Percentiles rank a stretch among this genome's conserved stretches.
Conservation (phyloP, 768 basidiomycete species). For the Crucibulum laeve region DNA sequence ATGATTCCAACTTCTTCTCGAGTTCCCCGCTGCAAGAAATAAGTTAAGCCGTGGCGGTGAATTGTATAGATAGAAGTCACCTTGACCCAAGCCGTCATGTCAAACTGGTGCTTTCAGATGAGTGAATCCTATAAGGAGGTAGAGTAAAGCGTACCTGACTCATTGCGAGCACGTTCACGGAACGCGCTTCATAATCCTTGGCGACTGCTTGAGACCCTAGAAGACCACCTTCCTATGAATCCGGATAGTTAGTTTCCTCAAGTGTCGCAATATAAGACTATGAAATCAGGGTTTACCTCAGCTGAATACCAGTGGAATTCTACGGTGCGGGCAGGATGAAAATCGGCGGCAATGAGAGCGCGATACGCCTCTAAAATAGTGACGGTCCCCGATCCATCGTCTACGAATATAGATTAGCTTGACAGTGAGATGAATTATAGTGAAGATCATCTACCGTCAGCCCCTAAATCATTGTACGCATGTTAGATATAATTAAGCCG, state of each 20-base stretch:
- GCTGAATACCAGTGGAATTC: constrained; percentile 88
- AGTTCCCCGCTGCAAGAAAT: constrained; percentile 47
- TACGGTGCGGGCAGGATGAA: constrained; percentile 58
- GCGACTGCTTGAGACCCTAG: constrained; percentile 91
- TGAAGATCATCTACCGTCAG: constrained; percentile 35
- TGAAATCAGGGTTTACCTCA: constrained; percentile 42
- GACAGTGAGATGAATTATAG: constrained; percentile 9
- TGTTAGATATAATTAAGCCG: constrained; percentile 15
- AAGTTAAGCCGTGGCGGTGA: constrained; percentile 10
- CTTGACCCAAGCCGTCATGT: constrained; percentile 96
- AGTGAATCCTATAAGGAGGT: constrained; percentile 9
- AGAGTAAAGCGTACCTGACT: constrained; percentile 52
- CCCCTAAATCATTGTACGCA: constrained; percentile 29
- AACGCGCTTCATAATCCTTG: constrained; percentile 58
- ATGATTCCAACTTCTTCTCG: constrained; percentile 81
- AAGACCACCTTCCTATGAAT: constrained; percentile 68
- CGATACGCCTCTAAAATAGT: constrained; percentile 79
- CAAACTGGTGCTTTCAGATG: constrained; percentile 48
- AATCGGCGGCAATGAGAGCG: constrained; percentile 63
- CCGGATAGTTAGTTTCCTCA: constrained; percentile 7
- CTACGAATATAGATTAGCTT: constrained; percentile 32
- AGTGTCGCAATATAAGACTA: constrained; percentile 2
- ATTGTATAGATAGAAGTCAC: constrained; percentile 22
- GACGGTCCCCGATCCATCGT: constrained; percentile 76
- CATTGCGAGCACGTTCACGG: constrained; percentile 74